Percentiles rank a stretch among this genome's conserved stretches.
Conservation (phyloP, 371 early-diverging fungal species). For the Lichtheimia corymbifera region DNA sequence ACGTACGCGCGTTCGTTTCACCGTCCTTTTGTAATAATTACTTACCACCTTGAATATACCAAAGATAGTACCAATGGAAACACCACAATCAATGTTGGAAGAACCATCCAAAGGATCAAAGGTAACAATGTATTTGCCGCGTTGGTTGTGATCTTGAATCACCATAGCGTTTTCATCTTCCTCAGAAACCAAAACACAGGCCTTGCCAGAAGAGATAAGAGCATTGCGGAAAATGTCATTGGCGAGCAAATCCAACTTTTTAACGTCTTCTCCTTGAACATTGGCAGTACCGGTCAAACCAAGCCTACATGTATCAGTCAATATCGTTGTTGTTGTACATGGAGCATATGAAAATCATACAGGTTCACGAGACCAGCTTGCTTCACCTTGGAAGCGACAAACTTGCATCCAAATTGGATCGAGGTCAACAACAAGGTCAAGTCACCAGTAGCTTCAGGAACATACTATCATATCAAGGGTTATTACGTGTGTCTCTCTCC, state of each 20-base stretch:
- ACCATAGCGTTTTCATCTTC: constrained; percentile 95
- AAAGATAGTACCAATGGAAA: constrained; percentile 97
- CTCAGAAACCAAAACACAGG: constrained; percentile 92
- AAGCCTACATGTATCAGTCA: constrained; percentile 44
- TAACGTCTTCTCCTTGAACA: constrained; percentile 94
- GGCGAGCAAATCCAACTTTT: constrained; percentile 95
- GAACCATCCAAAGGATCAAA: constrained; percentile 98
- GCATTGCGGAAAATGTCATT: constrained; percentile 98
- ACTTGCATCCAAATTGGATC: constrained; percentile 96
- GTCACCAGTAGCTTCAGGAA: constrained; percentile 92
- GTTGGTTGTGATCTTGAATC: constrained; percentile 67
- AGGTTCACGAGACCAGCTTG: constrained; percentile 95
- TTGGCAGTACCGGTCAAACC: constrained; percentile 89
- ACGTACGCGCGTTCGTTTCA: neutral
- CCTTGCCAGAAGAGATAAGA: constrained; percentile 88
- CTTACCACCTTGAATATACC: constrained; percentile 92
- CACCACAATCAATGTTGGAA: constrained; percentile 98
- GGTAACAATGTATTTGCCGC: constrained; percentile 93
- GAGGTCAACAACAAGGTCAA: constrained; percentile 88
- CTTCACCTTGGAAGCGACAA: constrained; percentile 94
- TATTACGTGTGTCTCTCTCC: neutral
- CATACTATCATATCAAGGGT: constrained; percentile 30
- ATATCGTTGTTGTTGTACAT: no score
- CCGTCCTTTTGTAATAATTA: constrained; percentile 2
- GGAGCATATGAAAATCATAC: constrained; percentile 50